Evolutionary conservation across 441 rosid species (phyloP), one percentile per base, ranked within the genome.

Genomic region (Gossypium lobatum): DNA sequence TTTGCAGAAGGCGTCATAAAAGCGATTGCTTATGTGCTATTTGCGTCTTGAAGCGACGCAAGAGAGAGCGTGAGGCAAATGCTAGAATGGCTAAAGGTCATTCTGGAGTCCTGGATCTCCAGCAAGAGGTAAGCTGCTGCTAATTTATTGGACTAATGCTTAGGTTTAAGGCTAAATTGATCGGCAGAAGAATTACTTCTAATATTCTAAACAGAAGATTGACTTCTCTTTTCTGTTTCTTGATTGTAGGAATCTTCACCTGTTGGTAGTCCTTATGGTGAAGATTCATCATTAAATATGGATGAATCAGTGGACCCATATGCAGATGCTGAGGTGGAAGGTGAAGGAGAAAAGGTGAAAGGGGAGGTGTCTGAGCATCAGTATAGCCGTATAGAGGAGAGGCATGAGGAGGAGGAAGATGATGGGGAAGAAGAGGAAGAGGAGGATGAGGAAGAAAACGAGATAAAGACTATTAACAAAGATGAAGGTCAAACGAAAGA

Each of bases 1-100:
- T 66, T 65, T 86, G 82, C 89, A 95, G 98, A 79, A 87, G 98
- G 77, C 94, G 92, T 73, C 99, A 95, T 81, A 95, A 95, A 85
- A 85, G 79, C 64, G 95, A 93, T 87, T 95, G 99, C 77, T 83
- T 95, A 84, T 95, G 99, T 83, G 99, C 98, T 16, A 78, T 95
- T 77, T 95, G 98, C 77, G 84, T 92, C 76, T 81, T 95, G 58
- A 91, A 92, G 86, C 87, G 99, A 68, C 96, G 93, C 55, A 92
- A 95, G 83, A 87, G 90, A 82, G 98, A 95, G 83, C 94, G 97
- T 28, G 95, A 94, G 83, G 93, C 86, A 72, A 87, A 48, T 76
- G 91, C 81, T 66, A 80, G 91, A 74, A 79, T 84, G 71, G 84
- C 84, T 79, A 86, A 82, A 80, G 93, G 88, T 72, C 88, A 82